Base-by-base conservation (phyloP, 2,329 filamentous ascomycete species). In the Gaeumannomyces sp. region DNA sequence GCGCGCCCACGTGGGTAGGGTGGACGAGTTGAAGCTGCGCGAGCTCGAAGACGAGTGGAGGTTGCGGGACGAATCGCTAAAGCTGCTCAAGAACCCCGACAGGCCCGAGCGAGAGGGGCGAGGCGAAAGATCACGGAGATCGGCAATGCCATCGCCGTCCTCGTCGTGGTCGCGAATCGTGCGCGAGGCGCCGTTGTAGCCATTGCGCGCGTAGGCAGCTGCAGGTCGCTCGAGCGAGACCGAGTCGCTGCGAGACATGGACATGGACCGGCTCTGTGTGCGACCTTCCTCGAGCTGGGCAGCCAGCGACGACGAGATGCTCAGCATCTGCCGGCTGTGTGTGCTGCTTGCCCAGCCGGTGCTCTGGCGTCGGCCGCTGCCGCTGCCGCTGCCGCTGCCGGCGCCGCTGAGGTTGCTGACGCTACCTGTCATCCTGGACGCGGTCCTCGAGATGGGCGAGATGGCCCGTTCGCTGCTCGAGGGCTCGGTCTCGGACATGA, bases 131-230 rank as follows among this genome's bases (percentile, higher is more conserved):
- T 81, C 76, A 50, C 85, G 79, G 61, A 89, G 76, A 65, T 89
- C 86, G 6, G 84, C 83, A 29, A 89, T 77, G 1, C 85, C 85
- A 70, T 89, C 87, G 4, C 86, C 85, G 68, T 89, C 78, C 71
- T 89, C 87, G 68, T 89, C 86, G 66, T 84, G 80, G 67, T 89
- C 81, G 27, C 81, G 80, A 57, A 89, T 77, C 35, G 82, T 76
- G 59, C 79, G 80, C 31, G 76, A 76, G 69, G 78, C 69, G 68
- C 77, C 68, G 64, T 75, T 74, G 66, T 77, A 74, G 67, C 74
- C 66, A 64, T 74, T 65, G 69, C 80, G 77, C 63, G 75, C 71
- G 68, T 80, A 80, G 13, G 76, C 76, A 2, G 81, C 76, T 56
- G 77, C 74, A 0, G 83, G 85, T 8, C 77, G 76, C 31, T 86